Percentiles rank a stretch among this genome's conserved stretches.
Evolutionary conservation across 257 asterid species (phyloP).

Genomic region (Solanum virginianum): DNA sequence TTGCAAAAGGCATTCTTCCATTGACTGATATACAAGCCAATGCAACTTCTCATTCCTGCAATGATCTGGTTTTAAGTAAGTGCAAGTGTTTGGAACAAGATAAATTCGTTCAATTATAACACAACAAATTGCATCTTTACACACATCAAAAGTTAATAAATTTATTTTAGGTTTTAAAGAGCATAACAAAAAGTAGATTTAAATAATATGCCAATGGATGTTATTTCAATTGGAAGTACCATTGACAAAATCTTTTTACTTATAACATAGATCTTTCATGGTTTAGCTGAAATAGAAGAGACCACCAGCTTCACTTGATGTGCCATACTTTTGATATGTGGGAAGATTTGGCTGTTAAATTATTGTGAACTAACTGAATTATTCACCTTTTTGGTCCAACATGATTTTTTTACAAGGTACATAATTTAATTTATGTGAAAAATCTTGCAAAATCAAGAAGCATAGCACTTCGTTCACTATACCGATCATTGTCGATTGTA

Average conservation of each 20-base stretch:
- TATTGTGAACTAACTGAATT: not conserved
- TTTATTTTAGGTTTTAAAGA: not conserved
- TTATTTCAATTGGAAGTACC: not conserved
- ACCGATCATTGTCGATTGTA: too few species aligned
- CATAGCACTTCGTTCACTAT: too few species aligned
- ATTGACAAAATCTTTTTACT: not conserved
- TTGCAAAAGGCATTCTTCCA: not conserved
- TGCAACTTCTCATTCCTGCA: not conserved
- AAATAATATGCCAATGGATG: not conserved
- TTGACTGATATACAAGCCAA: not conserved
- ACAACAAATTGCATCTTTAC: not conserved
- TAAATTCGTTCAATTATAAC: not conserved
- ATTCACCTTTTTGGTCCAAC: not conserved
- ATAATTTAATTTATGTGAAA: not conserved
- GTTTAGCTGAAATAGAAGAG: not conserved
- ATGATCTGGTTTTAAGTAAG: not conserved
- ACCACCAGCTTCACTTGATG: not conserved
- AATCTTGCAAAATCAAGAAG: not conserved
- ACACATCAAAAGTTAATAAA: not conserved
- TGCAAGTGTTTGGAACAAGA: not conserved
- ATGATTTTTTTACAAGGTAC: not conserved
- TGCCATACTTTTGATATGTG: not conserved
- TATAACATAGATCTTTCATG: not conserved
- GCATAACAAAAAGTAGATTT: not conserved
- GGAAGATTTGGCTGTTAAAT: not conserved